These are phyloP conservation scores for Tylopilus plumbeoviolaceoides DNA, from an alignment of 768 basidiomycete species.

Conservation along the genomic window DNA sequence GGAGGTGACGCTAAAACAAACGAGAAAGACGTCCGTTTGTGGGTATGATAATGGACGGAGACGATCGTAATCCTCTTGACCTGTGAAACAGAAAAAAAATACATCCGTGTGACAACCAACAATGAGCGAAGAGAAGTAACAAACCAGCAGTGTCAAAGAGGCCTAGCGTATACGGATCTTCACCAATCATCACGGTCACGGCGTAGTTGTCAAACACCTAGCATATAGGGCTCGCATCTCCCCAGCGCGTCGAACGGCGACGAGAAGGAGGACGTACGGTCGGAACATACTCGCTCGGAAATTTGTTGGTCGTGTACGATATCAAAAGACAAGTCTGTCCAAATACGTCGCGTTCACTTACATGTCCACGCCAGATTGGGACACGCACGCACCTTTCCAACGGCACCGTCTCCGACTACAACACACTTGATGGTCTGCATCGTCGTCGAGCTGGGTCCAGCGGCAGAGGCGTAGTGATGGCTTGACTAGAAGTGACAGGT, in stretches of 20 bases:
- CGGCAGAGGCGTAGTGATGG: conserved; percentile 11
- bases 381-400: conserved; percentile 80
- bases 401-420: conserved; percentile 96
- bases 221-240: conserved; percentile 17
- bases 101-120: conserved; percentile 4
- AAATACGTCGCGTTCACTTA: not conserved
- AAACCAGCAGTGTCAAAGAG: conserved; percentile 97
- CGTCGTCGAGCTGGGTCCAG: conserved; percentile 15
- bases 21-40: conserved; percentile 98
- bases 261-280: conserved; percentile 58
- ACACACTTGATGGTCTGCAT: conserved; percentile 99
- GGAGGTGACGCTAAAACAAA: conserved; percentile 98
- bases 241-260: conserved; percentile 3
- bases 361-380: not conserved
- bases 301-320: conserved; percentile 97
- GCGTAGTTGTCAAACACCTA: conserved; percentile 97
- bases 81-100: conserved; percentile 36
- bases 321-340: conserved; percentile 90
- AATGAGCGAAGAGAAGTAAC: conserved; percentile 28
- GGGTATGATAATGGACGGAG: conserved; percentile 99
- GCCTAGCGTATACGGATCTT: conserved; percentile 97
- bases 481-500: conserved; percentile 13
- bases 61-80: conserved; percentile 99
- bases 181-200: conserved; percentile 99
- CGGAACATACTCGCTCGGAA: conserved; percentile 98